Percentiles rank a stretch among this genome's conserved stretches.
These are phyloP conservation scores for Syncephalastrum contaminatum DNA, from an alignment of 371 early-diverging fungal species.

Conservation along the genomic window DNA sequence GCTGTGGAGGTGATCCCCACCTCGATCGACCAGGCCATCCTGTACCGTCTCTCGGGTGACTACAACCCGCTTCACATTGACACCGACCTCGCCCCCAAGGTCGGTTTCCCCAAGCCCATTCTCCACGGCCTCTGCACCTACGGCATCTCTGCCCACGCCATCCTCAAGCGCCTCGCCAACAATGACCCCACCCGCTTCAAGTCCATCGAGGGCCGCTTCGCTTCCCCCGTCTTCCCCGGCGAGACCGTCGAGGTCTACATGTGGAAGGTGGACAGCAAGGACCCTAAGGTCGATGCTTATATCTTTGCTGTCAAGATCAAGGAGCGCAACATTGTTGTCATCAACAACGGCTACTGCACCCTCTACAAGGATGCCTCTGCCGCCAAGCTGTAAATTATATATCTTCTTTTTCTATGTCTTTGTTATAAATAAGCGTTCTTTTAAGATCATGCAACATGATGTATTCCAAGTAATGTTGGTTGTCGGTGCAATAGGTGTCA, in stretches of 20 bases:
- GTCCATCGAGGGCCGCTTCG: conserved; percentile 63
- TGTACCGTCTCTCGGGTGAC: conserved; percentile 70
- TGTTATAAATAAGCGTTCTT: too few relatives aligned
- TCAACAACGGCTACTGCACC: conserved; percentile 49
- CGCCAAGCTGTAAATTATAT: conserved; percentile 27
- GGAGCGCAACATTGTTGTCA: conserved; percentile 47
- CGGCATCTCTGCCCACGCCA: conserved; percentile 56
- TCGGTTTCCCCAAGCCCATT: conserved; percentile 68
- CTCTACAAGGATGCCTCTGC: conserved; percentile 27
- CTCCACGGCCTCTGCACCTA: conserved; percentile 71
- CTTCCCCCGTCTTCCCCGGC: conserved; percentile 70
- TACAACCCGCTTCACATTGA: conserved; percentile 73
- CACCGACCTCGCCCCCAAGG: conserved; percentile 50
- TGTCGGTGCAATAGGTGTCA: too few relatives aligned
- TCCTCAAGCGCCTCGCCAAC: conserved; percentile 52
- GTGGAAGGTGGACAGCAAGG: conserved; percentile 57
- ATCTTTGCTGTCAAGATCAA: conserved; percentile 53
- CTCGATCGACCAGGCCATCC: conserved; percentile 53
- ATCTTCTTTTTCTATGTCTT: background rate
- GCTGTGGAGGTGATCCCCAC: conserved; percentile 41
- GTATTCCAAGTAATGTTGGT: too few relatives aligned
- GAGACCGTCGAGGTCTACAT: conserved; percentile 59
- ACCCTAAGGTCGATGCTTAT: conserved; percentile 39
- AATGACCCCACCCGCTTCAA: conserved; percentile 56
- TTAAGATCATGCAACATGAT: too few relatives aligned